phyloP scores from a whole-genome alignment of 345 rosid species.

The Lepidium didymum region DNA sequence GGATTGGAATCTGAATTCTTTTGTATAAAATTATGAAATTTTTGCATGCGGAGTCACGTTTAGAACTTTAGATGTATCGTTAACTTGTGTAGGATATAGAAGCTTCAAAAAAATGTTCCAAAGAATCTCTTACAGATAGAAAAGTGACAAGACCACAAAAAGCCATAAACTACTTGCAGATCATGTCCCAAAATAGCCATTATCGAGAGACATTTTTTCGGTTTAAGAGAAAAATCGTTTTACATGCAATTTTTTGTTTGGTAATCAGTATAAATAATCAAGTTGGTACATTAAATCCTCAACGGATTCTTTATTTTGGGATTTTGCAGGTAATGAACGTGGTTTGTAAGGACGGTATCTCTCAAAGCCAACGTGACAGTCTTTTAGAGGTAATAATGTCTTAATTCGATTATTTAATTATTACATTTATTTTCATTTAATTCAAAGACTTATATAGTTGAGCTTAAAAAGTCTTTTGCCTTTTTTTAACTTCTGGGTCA shows the following conservation, averaged over 20 bases:
- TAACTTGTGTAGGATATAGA: conserved; percentile 12
- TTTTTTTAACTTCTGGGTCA: conserved; percentile 15
- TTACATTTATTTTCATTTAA: neutral
- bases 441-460: neutral
- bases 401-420: neutral
- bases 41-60: neutral
- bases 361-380: conserved; percentile 48
- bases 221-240: neutral
- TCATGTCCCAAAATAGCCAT: conserved; percentile 11
- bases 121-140: neutral
- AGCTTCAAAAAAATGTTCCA: neutral
- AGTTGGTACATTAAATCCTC: neutral
- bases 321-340: conserved; percentile 68
- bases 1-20: neutral
- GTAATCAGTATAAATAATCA: neutral
- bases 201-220: neutral
- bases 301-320: neutral
- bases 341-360: conserved; percentile 51
- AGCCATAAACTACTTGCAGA: neutral
- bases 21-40: conserved; percentile 5
- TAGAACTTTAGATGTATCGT: neutral
- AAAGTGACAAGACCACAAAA: conserved; percentile 5
- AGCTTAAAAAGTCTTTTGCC: neutral
- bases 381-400: conserved; percentile 49
- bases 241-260: neutral